Conservation (phyloP, 805 yeast genomes). For the Candida silvicultrix region DNA sequence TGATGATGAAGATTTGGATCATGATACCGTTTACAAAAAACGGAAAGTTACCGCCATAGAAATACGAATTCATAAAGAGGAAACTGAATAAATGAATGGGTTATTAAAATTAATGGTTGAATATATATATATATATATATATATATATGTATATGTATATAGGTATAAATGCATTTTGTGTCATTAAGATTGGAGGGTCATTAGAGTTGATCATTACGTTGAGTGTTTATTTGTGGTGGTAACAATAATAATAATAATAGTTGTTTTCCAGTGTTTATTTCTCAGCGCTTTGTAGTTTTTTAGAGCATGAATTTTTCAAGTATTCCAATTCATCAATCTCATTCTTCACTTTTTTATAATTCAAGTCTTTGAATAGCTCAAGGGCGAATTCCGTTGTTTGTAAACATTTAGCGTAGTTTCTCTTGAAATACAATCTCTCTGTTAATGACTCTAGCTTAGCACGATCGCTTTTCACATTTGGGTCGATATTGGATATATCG, state of each 20-base stretch:
- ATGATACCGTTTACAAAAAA: constrained; percentile 25
- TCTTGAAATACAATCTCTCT: constrained; percentile 54
- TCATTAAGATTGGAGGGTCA: background rate
- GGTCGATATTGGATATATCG: constrained; percentile 21
- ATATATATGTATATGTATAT: background rate
- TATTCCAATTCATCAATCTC: constrained; percentile 46
- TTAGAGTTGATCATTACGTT: background rate
- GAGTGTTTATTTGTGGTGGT: too few relatives aligned
- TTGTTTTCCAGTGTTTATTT: background rate
- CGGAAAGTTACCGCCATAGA: constrained; percentile 39
- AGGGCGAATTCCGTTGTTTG: constrained; percentile 35
- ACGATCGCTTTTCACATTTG: constrained; percentile 45
- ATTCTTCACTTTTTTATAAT: constrained; percentile 38
- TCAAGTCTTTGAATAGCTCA: constrained; percentile 23
- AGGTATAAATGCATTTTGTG: background rate
- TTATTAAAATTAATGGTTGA: too few relatives aligned
- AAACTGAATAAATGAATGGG: background rate
- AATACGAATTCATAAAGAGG: constrained; percentile 25
- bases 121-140: background rate
- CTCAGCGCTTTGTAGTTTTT: constrained; percentile 13
- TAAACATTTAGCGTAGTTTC: constrained; percentile 47
- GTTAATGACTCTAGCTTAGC: constrained; percentile 51
- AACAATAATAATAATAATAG: too few relatives aligned
- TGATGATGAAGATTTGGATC: constrained; percentile 25
- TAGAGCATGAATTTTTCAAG: constrained; percentile 34